Evolutionary conservation across 768 basidiomycete species (phyloP).

Genomic region (Candolleomyces aberdarensis): DNA sequence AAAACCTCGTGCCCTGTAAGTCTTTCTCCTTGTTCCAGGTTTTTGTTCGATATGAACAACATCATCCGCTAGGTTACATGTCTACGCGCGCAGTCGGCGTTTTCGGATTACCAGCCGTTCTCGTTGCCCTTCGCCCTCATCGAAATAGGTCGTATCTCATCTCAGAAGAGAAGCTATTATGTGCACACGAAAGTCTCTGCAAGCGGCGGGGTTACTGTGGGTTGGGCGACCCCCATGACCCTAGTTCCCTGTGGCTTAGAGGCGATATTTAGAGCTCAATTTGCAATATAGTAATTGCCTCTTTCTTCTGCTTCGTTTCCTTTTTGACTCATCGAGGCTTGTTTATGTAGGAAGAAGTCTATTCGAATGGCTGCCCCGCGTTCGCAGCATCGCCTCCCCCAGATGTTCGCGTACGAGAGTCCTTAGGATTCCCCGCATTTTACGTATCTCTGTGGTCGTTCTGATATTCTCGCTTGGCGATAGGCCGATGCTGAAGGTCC

Average conservation of each 20-base stretch:
- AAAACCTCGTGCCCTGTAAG: not conserved
- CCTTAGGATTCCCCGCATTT: not conserved
- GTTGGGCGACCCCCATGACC: too few relatives aligned
- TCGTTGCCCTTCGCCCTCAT: too few relatives aligned
- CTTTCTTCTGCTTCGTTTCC: not conserved
- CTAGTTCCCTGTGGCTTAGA: too few relatives aligned
- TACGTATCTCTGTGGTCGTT: not conserved
- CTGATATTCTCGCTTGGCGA: not conserved
- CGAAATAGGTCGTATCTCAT: too few relatives aligned
- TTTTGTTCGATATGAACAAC: not conserved
- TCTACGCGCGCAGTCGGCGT: too few relatives aligned
- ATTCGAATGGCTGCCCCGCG: not conserved
- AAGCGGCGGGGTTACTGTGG: too few relatives aligned
- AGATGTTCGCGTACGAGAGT: not conserved
- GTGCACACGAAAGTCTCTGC: too few relatives aligned
- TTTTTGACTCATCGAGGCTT: not conserved
- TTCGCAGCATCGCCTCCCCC: slow-evolving; percentile 4
- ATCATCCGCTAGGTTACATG: not conserved
- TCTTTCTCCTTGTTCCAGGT: not conserved
- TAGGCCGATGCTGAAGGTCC: not conserved
- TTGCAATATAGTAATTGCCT: too few relatives aligned
- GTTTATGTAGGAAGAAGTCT: not conserved
- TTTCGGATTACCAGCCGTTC: too few relatives aligned
- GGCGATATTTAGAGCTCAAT: too few relatives aligned
- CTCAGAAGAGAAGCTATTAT: too few relatives aligned